Base-by-base conservation (phyloP, 257 asterid species). In the Gentiana straminea region DNA sequence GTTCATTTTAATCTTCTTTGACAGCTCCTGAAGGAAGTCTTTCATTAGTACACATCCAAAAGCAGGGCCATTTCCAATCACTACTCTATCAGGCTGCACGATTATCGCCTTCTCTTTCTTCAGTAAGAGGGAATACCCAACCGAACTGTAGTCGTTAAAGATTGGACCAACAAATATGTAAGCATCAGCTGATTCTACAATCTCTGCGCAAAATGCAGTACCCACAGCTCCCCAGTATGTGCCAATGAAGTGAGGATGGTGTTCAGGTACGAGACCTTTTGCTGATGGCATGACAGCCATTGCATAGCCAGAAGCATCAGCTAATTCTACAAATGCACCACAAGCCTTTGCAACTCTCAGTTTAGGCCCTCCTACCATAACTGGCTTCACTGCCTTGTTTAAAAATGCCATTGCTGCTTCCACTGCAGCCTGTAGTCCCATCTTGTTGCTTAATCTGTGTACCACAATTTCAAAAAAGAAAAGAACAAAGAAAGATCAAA, bases 151-250 rank as follows among this genome's bases (percentile, higher is more conserved):
- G 71, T 88, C 96, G 13, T 88, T 84, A 65, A 88, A 84, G 55
- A 84, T 82, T 1, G 94, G 94, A 5, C 96, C 94, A 1, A 71
- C 86, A 47, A 88, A 88, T 35, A 88, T 33, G 67, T 88, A 88
- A 0, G 90, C 82, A 41, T 88, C 90, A 0, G 94, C 90, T 0
- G 94, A 84, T 56, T 88, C 96, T 4, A 88, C 94, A 1, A 88
- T 88, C 64, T 84, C 96, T 0, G 86, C 83, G 32, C 96, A 88
- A 72, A 84, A 88, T 24, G 88, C 68, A 1, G 94, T 82, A 61
- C 94, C 73, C 3, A 84, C 88, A 1, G 94, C 88, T 1, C 94
- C 96, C 90, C 94, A 84, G 33, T 88, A 88, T 0, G 94, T 88
- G 55, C 94, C 96, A 35, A 82, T 82, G 84, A 84, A 84, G 45